Evolutionary conservation across 768 basidiomycete genomes (phyloP).

Genomic region (Phaeotremella skinneri): DNA sequence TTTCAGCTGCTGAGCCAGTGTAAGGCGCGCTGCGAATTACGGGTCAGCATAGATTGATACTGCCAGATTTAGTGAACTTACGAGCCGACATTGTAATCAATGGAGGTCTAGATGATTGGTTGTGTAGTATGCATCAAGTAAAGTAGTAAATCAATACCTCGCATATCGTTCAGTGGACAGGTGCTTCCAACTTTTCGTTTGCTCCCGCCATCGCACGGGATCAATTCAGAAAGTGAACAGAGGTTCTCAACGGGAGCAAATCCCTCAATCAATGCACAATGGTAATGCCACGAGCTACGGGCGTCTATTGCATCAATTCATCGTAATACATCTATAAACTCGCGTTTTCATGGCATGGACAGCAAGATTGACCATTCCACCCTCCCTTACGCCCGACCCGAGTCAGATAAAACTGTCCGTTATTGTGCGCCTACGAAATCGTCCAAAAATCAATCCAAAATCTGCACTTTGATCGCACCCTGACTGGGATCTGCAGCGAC

Average conservation of each 20-base stretch:
- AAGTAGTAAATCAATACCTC: background rate
- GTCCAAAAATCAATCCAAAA: constrained; percentile 28
- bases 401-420: too few species aligned
- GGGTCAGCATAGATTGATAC: background rate
- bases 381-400: too few species aligned
- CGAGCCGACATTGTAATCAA: background rate
- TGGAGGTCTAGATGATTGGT: background rate
- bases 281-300: too few species aligned
- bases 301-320: too few species aligned
- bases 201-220: constrained; percentile 4
- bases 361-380: too few species aligned
- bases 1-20: constrained; percentile 68
- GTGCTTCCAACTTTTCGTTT: background rate
- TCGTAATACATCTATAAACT: too few species aligned
- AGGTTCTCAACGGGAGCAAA: too few species aligned
- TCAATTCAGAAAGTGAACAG: too few species aligned
- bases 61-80: background rate
- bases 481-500: constrained; percentile 49
- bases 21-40: constrained; percentile 39
- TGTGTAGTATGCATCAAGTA: background rate
- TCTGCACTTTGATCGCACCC: constrained; percentile 54
- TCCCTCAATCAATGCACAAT: too few species aligned
- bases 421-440: too few species aligned
- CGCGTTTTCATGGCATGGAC: too few species aligned
- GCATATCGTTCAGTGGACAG: too few species aligned